These are phyloP conservation scores for Colletotrichum agaves DNA, from an alignment of 2,329 filamentous ascomycete species.

Conservation along the genomic window DNA sequence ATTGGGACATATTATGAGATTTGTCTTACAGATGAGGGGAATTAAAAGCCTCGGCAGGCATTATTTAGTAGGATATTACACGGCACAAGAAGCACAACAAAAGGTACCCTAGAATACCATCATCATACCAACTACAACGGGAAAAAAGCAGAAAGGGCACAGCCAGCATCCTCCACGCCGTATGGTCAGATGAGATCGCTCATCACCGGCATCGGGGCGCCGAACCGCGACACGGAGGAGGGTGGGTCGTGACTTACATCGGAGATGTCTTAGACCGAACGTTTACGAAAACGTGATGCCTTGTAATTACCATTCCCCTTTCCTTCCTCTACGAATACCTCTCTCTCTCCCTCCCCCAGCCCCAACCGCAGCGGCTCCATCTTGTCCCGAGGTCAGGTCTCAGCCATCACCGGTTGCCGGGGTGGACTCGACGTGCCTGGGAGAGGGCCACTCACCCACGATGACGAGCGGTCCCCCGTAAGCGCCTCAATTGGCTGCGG, in stretches of 20 bases:
- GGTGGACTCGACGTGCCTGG: neutral
- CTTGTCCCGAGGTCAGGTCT: slow-evolving; percentile 14
- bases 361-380: slow-evolving; percentile 18
- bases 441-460: neutral
- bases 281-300: slow-evolving; percentile 29
- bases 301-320: neutral
- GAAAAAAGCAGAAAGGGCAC: neutral
- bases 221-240: neutral
- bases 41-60: slow-evolving; percentile 15
- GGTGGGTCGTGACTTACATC: slow-evolving; percentile 1
- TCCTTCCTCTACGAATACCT: too few relatives aligned
- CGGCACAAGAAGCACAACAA: neutral
- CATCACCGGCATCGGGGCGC: neutral
- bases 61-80: slow-evolving; percentile 16
- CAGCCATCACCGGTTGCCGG: neutral
- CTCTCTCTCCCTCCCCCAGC: neutral
- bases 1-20: slow-evolving; percentile 30
- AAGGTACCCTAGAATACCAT: slow-evolving; percentile 12
- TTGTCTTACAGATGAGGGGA: slow-evolving; percentile 10
- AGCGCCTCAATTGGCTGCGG: slow-evolving; percentile 21
- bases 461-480: neutral
- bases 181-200: neutral
- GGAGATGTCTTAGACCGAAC: neutral
- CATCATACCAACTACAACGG: neutral
- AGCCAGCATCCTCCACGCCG: neutral